phyloP scores from a whole-genome alignment of 306 rosid genomes.

The Vigna hirtella region DNA sequence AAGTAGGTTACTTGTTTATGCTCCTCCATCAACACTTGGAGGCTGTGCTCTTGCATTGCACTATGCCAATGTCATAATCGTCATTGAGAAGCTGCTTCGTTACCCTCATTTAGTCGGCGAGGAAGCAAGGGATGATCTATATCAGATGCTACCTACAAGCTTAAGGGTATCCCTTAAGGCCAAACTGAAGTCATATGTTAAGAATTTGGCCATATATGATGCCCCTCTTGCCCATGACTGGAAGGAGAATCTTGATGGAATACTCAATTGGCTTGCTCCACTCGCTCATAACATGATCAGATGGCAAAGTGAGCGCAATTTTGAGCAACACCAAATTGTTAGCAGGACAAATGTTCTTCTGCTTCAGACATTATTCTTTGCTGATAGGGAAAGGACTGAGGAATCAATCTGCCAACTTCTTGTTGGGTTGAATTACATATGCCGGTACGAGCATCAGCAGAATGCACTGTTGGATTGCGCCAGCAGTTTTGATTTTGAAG shows the following conservation, averaged over 20 bases:
- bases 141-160: slow-evolving; percentile 86
- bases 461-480: slow-evolving; percentile 88
- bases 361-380: slow-evolving; percentile 81
- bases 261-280: slow-evolving; percentile 79
- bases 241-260: slow-evolving; percentile 86
- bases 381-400: slow-evolving; percentile 74
- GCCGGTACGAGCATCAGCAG: slow-evolving; percentile 89
- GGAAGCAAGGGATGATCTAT: slow-evolving; percentile 88
- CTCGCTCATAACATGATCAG: slow-evolving; percentile 88
- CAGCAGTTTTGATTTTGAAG: slow-evolving; percentile 90
- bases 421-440: slow-evolving; percentile 88
- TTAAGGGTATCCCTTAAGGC: slow-evolving; percentile 69
- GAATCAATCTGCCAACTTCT: slow-evolving; percentile 78
- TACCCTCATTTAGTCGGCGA: slow-evolving; percentile 87
- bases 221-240: slow-evolving; percentile 95
- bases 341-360: slow-evolving; percentile 73
- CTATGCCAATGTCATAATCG: slow-evolving; percentile 85
- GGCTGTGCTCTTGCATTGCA: slow-evolving; percentile 88
- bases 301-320: slow-evolving; percentile 93
- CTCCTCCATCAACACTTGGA: slow-evolving; percentile 79
- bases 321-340: slow-evolving; percentile 82
- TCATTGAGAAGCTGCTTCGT: slow-evolving; percentile 84
- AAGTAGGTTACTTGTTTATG: slow-evolving; percentile 60
- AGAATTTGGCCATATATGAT: slow-evolving; percentile 82
- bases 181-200: slow-evolving; percentile 73